Conservation (phyloP, 1,284 basidiomycete genomes). For the Pseudozyma pruni region DNA sequence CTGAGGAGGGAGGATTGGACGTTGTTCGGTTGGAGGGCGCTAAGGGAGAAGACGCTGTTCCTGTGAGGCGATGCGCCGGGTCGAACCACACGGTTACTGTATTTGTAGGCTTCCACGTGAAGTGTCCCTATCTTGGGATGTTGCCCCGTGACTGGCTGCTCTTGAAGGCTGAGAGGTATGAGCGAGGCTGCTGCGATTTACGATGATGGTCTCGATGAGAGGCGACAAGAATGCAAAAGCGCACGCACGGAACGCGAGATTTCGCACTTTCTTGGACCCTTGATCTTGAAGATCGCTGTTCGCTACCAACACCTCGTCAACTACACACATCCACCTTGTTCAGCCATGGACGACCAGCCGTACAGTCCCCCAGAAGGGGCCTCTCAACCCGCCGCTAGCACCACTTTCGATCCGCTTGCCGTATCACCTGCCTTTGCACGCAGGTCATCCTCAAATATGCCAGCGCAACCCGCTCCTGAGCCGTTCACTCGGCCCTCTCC, state of each 20-base stretch:
- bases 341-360: neutral
- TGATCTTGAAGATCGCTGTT: no score
- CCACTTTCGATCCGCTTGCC: slow-evolving; percentile 13
- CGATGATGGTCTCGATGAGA: no score
- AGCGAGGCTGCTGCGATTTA: no score
- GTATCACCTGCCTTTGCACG: slow-evolving; percentile 21
- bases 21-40: slow-evolving; percentile 70
- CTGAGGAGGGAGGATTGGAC: slow-evolving; percentile 86
- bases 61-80: slow-evolving; percentile 2
- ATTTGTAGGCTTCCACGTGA: no score
- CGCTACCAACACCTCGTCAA: neutral
- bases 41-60: slow-evolving; percentile 69
- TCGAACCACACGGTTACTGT: no score
- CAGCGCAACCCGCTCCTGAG: neutral
- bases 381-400: neutral
- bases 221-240: no score
- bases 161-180: no score
- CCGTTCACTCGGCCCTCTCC: neutral
- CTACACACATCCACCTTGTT: neutral
- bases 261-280: neutral
- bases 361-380: neutral
- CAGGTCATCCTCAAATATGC: neutral
- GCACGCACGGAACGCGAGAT: slow-evolving; percentile 9
- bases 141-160: no score
- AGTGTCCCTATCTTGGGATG: no score